These are phyloP conservation scores for Yarrowia phangngaensis DNA, from an alignment of 805 yeast genomes.

Conservation along the genomic window DNA sequence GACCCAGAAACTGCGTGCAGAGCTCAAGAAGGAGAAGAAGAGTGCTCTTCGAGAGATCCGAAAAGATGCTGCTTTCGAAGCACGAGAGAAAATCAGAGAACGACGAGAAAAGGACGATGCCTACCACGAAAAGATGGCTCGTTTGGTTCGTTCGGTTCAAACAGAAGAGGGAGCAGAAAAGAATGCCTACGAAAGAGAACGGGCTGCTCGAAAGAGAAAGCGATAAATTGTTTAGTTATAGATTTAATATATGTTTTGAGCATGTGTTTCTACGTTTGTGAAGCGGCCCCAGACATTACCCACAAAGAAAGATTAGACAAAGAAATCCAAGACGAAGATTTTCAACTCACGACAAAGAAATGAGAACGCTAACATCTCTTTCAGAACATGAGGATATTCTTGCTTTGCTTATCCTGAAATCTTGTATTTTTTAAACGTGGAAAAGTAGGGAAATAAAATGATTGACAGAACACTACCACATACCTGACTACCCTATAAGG, in stretches of 20 bases:
- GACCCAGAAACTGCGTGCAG: constrained; percentile 72
- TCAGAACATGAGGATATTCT: no score
- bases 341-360: no score
- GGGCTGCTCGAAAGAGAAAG: constrained; percentile 55
- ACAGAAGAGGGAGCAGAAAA: constrained; percentile 95
- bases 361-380: no score
- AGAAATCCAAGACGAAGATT: no score
- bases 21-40: constrained; percentile 88
- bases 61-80: constrained; percentile 79
- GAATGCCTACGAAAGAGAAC: constrained; percentile 86
- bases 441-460: no score
- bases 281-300: no score
- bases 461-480: background rate
- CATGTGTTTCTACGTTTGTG: no score
- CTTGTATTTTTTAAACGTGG: no score
- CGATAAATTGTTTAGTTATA: background rate
- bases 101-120: constrained; percentile 70
- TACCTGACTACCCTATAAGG: no score
- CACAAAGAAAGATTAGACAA: no score
- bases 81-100: constrained; percentile 76
- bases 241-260: no score
- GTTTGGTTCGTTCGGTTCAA: constrained; percentile 77
- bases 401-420: no score
- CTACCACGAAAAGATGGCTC: constrained; percentile 87
- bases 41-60: constrained; percentile 84